These are phyloP conservation scores for Cladophialophora immunda DNA, from an alignment of 2,329 filamentous ascomycete genomes.

Conservation along the genomic window DNA sequence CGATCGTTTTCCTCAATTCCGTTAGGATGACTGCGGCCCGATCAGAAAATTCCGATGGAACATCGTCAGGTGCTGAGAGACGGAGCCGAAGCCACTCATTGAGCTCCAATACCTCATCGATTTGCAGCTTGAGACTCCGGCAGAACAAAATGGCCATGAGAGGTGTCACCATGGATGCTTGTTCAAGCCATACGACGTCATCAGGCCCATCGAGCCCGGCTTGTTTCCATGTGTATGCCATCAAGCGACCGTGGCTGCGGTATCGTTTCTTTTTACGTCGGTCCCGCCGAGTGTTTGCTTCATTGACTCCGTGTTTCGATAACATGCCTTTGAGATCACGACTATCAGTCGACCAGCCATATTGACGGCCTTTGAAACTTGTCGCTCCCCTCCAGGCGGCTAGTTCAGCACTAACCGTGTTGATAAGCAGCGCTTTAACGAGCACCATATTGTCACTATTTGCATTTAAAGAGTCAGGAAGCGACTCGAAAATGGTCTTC, in stretches of 20 bases:
- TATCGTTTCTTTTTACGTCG: conserved; percentile 13
- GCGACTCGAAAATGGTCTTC: conserved; percentile 24
- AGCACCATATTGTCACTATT: conserved; percentile 33
- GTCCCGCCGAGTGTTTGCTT: conserved; percentile 7
- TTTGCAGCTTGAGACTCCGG: conserved; percentile 18
- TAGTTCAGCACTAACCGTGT: conserved; percentile 30
- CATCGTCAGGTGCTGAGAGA: conserved; percentile 12
- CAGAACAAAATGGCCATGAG: conserved; percentile 36
- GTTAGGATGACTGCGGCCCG: conserved; percentile 28
- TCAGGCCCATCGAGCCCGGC: conserved; percentile 13
- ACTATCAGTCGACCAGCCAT: conserved; percentile 11
- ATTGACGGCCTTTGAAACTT: not conserved
- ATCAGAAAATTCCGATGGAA: not conserved
- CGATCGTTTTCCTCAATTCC: conserved; percentile 37
- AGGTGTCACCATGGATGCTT: conserved; percentile 36
- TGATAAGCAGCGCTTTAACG: conserved; percentile 34
- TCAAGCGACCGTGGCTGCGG: conserved; percentile 30
- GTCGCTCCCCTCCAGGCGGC: conserved; percentile 28
- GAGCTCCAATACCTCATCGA: conserved; percentile 25
- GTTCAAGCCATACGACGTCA: conserved; percentile 29
- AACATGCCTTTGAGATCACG: conserved; percentile 17
- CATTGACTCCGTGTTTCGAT: conserved; percentile 22
- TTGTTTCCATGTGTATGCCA: conserved; percentile 32
- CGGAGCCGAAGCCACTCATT: conserved; percentile 34
- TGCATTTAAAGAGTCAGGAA: conserved; percentile 26